Percentiles rank a stretch among this genome's conserved stretches.
These are phyloP conservation scores for Mycena filopes DNA, from an alignment of 768 basidiomycete genomes.

Conservation along the genomic window DNA sequence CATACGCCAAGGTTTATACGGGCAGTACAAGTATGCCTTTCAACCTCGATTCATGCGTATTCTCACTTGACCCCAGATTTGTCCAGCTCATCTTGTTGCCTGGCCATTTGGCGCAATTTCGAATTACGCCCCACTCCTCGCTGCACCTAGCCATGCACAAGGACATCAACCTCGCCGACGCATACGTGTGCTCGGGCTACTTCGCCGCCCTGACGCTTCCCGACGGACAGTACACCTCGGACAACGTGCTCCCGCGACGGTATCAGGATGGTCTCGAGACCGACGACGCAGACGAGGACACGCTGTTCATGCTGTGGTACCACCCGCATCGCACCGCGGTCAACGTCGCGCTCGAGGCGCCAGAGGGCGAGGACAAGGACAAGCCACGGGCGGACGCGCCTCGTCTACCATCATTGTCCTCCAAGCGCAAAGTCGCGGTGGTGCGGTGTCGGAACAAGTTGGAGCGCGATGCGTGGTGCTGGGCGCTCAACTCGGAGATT, in stretches of 20 bases:
- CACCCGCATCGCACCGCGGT: slow-evolving; percentile 48
- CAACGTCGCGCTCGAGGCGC: slow-evolving; percentile 35
- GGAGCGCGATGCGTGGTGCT: slow-evolving; percentile 95
- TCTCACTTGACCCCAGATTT: slow-evolving; percentile 53
- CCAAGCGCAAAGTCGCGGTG: slow-evolving; percentile 69
- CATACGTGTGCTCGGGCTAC: slow-evolving; percentile 90
- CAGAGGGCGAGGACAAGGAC: slow-evolving; percentile 38
- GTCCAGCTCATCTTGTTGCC: slow-evolving; percentile 79
- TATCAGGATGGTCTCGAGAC: slow-evolving; percentile 93
- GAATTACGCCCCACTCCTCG: slow-evolving; percentile 65
- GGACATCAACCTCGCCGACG: slow-evolving; percentile 73
- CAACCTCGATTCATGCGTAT: not conserved
- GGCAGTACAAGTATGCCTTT: slow-evolving; percentile 78
- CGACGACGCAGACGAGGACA: slow-evolving; percentile 89
- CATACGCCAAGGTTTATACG: slow-evolving; percentile 73
- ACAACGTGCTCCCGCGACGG: slow-evolving; percentile 68
- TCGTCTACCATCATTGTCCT: slow-evolving; percentile 62
- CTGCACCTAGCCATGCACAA: slow-evolving; percentile 67
- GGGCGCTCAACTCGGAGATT: slow-evolving; percentile 91
- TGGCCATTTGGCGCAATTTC: slow-evolving; percentile 80
- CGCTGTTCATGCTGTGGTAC: slow-evolving; percentile 85
- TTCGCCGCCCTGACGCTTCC: slow-evolving; percentile 76
- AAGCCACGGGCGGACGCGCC: slow-evolving; percentile 38
- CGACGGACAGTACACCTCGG: slow-evolving; percentile 69
- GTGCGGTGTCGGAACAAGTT: slow-evolving; percentile 84